Evolutionary conservation across 192 early-diverging fungal genomes (phyloP), one percentile per base, ranked within the genome.

Genomic region (Mortierella hygrophila): DNA sequence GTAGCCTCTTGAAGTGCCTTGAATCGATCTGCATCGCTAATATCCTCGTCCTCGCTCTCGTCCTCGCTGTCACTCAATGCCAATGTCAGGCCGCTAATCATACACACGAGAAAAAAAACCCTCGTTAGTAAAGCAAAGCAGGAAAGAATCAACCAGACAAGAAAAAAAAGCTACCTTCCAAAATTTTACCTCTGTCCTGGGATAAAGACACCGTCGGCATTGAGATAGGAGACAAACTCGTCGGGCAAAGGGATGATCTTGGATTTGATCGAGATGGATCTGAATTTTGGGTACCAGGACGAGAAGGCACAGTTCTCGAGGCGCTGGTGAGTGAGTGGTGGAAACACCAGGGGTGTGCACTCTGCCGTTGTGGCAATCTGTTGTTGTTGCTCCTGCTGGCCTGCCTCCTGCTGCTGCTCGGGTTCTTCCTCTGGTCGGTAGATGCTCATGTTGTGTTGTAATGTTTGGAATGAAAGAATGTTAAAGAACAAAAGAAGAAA

Each of bases 141-240:
- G 18, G 32, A 70, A 3, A 6, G 11, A 11, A 68, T 40, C 4
- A 10, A 1, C 13, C 23, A 57, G 0, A 21, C 13, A 52, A 16
- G 9, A 35, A 20, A 23, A 15, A 21, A 26, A 23, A 37, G 0
- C 65, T 20, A 26, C 20, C 23, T 3, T 16, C 9, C n/a, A 60
- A 55, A 41, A 23, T 3, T 78, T 77, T 89, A 93, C 91, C 90
- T 91, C 72, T 96, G 89, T 3, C 89, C 90, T 0, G 98, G 97
- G 49, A 99, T 88, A 77, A 94, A 94, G 11, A 99, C 90, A 9
- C 97, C 95, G 83, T 99, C 98, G 7, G 94, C 91, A 55, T 94
- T 83, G 37, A 99, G 89, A 72, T 98, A 99, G 15, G 93, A 90
- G 35, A 99, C 75, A 90, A 99, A 98, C 40, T 93, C 93, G 20